These are phyloP conservation scores for Yarrowia keelungensis DNA, from an alignment of 805 yeast genomes.

Conservation along the genomic window DNA sequence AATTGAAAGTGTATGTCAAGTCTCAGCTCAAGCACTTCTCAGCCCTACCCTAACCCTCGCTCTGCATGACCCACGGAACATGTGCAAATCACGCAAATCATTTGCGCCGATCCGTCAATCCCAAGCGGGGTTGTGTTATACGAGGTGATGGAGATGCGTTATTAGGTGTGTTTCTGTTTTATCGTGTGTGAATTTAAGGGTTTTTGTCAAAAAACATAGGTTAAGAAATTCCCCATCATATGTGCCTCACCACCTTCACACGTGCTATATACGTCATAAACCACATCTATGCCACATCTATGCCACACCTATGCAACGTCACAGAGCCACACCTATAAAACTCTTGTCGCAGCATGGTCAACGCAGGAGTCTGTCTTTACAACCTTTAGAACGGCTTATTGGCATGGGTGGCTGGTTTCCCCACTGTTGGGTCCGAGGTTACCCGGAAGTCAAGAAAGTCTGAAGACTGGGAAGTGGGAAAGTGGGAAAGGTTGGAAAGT, in stretches of 20 bases:
- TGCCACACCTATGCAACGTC: too few species aligned
- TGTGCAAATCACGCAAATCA: constrained; percentile 28
- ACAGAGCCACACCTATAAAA: too few species aligned
- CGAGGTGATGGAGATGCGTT: background rate
- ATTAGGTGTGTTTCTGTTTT: too few species aligned
- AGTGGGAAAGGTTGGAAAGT: too few species aligned
- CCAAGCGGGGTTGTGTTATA: constrained; percentile 14
- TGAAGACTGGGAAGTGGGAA: too few species aligned
- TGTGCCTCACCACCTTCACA: too few species aligned
- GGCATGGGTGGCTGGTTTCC: constrained; percentile 9
- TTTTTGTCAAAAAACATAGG: too few species aligned
- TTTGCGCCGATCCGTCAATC: constrained; percentile 8
- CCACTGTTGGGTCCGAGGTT: background rate
- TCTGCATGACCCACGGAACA: background rate
- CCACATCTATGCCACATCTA: too few species aligned
- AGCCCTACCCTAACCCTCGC: background rate
- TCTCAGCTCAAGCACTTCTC: background rate
- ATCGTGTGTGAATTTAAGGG: too few species aligned
- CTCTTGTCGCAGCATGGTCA: background rate
- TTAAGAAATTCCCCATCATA: too few species aligned
- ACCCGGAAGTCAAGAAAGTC: too few species aligned
- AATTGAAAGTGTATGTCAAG: background rate
- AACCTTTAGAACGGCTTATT: background rate
- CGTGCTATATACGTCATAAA: too few species aligned
- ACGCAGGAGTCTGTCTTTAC: background rate